Conservation (phyloP, 257 asterid genomes). For the Salvia miltiorrhiza region DNA sequence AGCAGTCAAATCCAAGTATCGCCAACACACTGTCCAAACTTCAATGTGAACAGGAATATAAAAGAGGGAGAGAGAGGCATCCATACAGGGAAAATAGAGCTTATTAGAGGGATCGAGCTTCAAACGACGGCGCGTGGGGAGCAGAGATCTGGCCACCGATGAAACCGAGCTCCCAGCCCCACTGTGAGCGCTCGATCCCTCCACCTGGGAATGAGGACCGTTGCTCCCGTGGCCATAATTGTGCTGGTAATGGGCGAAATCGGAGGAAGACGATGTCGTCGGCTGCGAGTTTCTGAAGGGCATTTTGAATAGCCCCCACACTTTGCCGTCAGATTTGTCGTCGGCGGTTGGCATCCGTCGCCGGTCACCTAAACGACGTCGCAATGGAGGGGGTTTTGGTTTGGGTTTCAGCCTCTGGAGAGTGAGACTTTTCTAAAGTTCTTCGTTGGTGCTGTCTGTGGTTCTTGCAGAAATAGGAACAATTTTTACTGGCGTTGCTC, state of each 20-base stretch:
- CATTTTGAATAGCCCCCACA: constrained; percentile 77
- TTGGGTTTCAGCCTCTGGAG: constrained; percentile 23
- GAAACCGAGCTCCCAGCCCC: constrained; percentile 61
- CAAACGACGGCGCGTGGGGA: constrained; percentile 86
- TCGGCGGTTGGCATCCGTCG: constrained; percentile 67
- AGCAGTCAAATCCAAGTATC: constrained; percentile 3
- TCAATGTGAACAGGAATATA: neutral
- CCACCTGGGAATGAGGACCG: constrained; percentile 42
- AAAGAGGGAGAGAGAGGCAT: constrained; percentile 5
- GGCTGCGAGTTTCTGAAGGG: constrained; percentile 64
- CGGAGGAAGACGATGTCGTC: constrained; percentile 40
- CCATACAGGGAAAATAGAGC: constrained; percentile 84
- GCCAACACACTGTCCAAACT: neutral
- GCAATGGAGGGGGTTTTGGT: constrained; percentile 7
- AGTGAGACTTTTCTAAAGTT: constrained; percentile 28
- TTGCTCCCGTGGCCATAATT: constrained; percentile 50
- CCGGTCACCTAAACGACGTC: constrained; percentile 32
- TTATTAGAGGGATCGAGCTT: constrained; percentile 89
- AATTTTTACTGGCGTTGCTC: constrained; percentile 7
- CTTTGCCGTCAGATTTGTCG: constrained; percentile 59
- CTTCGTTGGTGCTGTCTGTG: constrained; percentile 28
- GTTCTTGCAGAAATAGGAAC: constrained; percentile 17
- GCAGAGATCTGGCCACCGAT: constrained; percentile 83
- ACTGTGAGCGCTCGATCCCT: constrained; percentile 55
- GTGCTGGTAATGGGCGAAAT: constrained; percentile 41